Evolutionary conservation across 2,329 filamentous ascomycete genomes (phyloP), one percentile per base, ranked within the genome.

Genomic region (Penicillium sp.): DNA sequence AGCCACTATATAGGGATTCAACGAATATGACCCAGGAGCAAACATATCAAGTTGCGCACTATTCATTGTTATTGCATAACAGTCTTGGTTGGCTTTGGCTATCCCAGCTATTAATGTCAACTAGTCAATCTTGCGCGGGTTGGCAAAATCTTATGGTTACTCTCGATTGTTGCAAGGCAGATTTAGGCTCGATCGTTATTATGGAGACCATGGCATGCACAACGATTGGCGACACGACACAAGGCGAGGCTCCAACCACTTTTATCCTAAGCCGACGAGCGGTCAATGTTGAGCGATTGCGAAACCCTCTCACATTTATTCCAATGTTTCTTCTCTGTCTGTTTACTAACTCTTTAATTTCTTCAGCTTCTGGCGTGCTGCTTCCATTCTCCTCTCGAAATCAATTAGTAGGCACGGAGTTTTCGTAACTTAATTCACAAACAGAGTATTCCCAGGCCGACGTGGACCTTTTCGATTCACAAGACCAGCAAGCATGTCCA

Each of bases 11-110:
- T 22, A 22, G 19, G 19, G 19, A 22, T 22, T 22, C 19, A 22
- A 22, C 19, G 19, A 22, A 22, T 22, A 22, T 22, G 19, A 1
- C 19, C 19, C 19, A 22, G 19, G 19, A 22, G 19, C 19, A 22
- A 22, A 22, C 19, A 22, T 22, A 22, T 22, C 19, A 22, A 22
- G 19, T 22, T 22, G 19, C 19, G 19, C 19, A 22, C 19, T 1
- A 22, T 22, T 22, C 19, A 22, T 22, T 22, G 19, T 22, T 22
- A 22, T 22, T 22, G 19, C 19, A 22, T 22, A 22, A 22, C 19
- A 22, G 51, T 53, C 51, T 53, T 53, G 35, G 33, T 53, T 19
- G 51, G 26, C 28, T 4, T 37, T 40, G 19, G 33, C 16, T 53
- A 40, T 16, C 22, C 33, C 42, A 22, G 51, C 30, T 38, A 38